Conservation (phyloP, 805 yeast genomes). For the Torulaspora indica region DNA sequence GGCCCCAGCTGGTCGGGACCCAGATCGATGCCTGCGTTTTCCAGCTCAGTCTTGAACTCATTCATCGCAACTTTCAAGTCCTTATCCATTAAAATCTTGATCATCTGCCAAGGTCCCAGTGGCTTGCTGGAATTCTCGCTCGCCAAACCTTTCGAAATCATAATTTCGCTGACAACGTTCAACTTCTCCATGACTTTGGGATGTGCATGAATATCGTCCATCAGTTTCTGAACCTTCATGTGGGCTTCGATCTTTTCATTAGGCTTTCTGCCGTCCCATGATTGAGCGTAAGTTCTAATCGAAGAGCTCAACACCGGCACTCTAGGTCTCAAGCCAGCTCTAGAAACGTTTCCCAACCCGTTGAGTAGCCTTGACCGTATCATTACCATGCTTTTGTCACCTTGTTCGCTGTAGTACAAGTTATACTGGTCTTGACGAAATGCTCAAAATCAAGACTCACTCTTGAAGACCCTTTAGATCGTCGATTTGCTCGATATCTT, state of each 20-base stretch:
- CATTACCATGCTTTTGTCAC: neutral
- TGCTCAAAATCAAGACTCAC: neutral
- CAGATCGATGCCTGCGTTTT: slow-evolving; percentile 27
- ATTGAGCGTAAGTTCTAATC: slow-evolving; percentile 23
- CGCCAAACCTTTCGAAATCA: slow-evolving; percentile 24
- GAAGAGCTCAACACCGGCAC: neutral
- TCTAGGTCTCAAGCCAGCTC: neutral
- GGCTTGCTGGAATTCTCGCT: slow-evolving; percentile 19
- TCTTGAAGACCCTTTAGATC: no score
- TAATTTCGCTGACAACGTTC: slow-evolving; percentile 19
- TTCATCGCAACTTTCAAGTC: slow-evolving; percentile 27
- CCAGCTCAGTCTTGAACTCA: slow-evolving; percentile 25
- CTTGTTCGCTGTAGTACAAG: no score
- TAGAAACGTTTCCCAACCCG: neutral
- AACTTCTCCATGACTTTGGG: slow-evolving; percentile 23
- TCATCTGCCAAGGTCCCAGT: slow-evolving; percentile 24
- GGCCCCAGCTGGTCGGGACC: slow-evolving; percentile 31
- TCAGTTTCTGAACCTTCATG: slow-evolving; percentile 24
- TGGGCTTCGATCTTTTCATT: slow-evolving; percentile 27
- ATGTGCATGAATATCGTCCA: slow-evolving; percentile 25
- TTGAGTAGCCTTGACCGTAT: neutral
- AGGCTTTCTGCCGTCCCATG: slow-evolving; percentile 27
- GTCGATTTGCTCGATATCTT: no score
- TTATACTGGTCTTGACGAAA: no score
- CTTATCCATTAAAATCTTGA: slow-evolving; percentile 28